Conservation (phyloP, 2,329 filamentous ascomycete genomes). For the Rugonectria rugulosa region DNA sequence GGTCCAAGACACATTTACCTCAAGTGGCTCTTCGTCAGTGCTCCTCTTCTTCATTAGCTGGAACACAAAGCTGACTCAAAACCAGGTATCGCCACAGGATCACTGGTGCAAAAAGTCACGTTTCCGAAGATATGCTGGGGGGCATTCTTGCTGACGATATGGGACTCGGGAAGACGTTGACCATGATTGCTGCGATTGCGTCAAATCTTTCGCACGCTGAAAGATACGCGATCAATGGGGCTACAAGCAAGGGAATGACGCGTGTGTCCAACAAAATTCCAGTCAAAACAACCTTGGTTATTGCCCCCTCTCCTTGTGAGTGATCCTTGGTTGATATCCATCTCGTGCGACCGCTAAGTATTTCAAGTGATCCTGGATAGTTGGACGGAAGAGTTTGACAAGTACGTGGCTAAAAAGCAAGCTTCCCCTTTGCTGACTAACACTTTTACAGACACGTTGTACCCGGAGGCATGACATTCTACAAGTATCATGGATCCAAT, state of each 20-base stretch:
- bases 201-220: background rate
- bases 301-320: background rate
- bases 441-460: background rate
- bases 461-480: background rate
- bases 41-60: too few relatives aligned
- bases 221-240: too few relatives aligned
- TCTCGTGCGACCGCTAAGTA: background rate
- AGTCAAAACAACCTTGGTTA: slow-evolving; percentile 1
- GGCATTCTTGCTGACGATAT: slow-evolving; percentile 13
- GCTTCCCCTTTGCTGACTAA: background rate
- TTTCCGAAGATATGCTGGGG: background rate
- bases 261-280: too few relatives aligned
- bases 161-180: slow-evolving; percentile 9
- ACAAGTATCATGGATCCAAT: slow-evolving; percentile 7
- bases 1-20: too few relatives aligned
- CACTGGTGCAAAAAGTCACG: slow-evolving; percentile 2
- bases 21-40: too few relatives aligned
- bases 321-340: too few relatives aligned
- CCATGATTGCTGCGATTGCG: background rate
- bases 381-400: background rate
- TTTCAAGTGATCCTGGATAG: background rate
- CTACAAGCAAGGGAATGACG: too few relatives aligned
- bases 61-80: too few relatives aligned
- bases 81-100: slow-evolving; percentile 4
- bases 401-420: background rate